Evolutionary conservation across 2,329 filamentous ascomycete species (phyloP).

Genomic region (Furcasterigmium furcatum): DNA sequence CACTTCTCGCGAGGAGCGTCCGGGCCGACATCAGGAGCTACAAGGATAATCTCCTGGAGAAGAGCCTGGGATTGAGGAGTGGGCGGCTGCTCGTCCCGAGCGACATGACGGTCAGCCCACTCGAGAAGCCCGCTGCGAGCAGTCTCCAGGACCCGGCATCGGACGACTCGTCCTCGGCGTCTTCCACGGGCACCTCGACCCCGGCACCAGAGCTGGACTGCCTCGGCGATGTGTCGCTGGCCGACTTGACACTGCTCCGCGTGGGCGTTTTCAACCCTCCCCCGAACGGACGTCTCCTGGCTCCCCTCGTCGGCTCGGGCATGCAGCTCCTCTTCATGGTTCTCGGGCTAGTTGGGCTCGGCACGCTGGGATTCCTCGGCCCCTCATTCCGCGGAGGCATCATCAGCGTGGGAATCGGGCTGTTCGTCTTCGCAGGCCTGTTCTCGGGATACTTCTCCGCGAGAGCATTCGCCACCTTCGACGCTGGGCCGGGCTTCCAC

Average conservation of each 20-base stretch:
- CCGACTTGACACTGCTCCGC: constrained; percentile 85
- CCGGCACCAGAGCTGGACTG: no score
- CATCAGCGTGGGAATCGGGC: constrained; percentile 75
- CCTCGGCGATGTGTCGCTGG: constrained; percentile 61
- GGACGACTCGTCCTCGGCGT: neutral
- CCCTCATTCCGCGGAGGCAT: constrained; percentile 89
- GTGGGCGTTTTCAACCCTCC: constrained; percentile 84
- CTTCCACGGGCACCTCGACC: constrained; percentile 45
- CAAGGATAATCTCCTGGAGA: constrained; percentile 63
- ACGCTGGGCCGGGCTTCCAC: constrained; percentile 64
- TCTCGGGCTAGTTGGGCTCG: constrained; percentile 66
- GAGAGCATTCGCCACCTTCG: constrained; percentile 79
- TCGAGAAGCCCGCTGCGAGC: neutral
- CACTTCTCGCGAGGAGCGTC: constrained; percentile 77
- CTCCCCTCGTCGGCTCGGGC: constrained; percentile 79
- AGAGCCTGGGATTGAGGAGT: no score
- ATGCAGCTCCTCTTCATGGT: constrained; percentile 86
- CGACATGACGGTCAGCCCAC: neutral
- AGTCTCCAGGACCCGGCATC: no score
- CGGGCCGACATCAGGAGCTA: constrained; percentile 75
- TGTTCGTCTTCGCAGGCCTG: constrained; percentile 79
- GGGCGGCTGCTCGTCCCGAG: constrained; percentile 43
- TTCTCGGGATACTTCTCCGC: constrained; percentile 89
- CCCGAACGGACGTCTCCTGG: constrained; percentile 66
- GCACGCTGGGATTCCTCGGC: constrained; percentile 75